Base-by-base conservation (phyloP, 768 basidiomycete genomes). In the Coprinopsis cinerea region DNA sequence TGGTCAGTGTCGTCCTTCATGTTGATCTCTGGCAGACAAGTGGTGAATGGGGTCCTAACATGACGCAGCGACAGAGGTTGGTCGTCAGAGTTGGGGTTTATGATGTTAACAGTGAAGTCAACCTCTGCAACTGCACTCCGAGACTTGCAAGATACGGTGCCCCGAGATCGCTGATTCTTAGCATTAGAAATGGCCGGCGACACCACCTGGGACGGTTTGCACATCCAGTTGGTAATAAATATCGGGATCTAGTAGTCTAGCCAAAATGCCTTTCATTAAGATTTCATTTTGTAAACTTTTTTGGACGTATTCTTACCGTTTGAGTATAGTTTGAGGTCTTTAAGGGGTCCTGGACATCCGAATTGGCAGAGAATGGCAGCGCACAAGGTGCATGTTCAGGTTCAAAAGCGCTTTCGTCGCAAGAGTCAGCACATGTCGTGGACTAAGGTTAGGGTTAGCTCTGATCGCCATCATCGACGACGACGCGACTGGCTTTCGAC, bases 351-450 rank as follows among this genome's bases (percentile, higher is more conserved):
- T n/a, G n/a, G n/a, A n/a, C n/a, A n/a, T n/a, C n/a, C n/a, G n/a
- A 34, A n/a, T 34, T 34, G 30, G 9, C 9, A 34, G n/a, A 34
- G 30, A n/a, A n/a, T 34, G 30, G 30, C 30, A 34, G 30, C 9
- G 22, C 41, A 43, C 41, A 9, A 43, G 41, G 41, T 43, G 41
- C 41, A 43, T 43, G 41, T 13, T 39, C 9, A 10, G 18, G 37
- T 39, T 39, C 41, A 26, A 26, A 11, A 23, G 41, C 41, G 18
- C 22, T 24, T 5, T 4, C 11, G 22, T 10, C 9, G 5, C 41
- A 26, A 25, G 9, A 25, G 41, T 17, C 30, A 32, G 36, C 17
- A 9, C 36, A 39, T 10, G 6, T 43, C 9, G 22, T 43, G 10
- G 5, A 18, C 24, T 43, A 9, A 23, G 18, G 41, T 24, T 39